Percentiles rank a stretch among this genome's conserved stretches.
These are phyloP conservation scores for Tubosaeta sp. DNA, from an alignment of 768 basidiomycete species.

Conservation along the genomic window DNA sequence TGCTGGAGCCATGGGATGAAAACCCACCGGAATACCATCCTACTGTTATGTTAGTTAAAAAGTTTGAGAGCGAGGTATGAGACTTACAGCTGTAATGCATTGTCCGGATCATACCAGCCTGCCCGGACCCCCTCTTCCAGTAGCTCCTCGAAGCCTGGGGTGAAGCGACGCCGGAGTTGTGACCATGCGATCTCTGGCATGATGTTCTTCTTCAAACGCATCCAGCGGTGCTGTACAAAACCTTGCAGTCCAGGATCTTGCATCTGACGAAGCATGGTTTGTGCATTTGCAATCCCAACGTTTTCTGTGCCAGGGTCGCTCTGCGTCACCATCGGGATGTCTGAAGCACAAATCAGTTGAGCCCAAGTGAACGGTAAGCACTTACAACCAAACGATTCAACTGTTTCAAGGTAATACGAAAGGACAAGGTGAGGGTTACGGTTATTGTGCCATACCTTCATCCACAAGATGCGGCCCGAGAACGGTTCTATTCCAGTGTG, in stretches of 20 bases:
- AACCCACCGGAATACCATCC: not conserved
- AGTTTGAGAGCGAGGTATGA: too few relatives aligned
- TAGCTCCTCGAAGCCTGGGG: constrained; percentile 34
- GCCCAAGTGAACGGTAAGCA: not conserved
- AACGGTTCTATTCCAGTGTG: not conserved
- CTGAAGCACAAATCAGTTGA: not conserved
- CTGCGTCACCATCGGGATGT: not conserved
- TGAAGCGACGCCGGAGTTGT: constrained; percentile 23
- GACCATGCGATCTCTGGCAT: constrained; percentile 44
- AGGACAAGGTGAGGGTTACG: not conserved
- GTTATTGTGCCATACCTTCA: constrained; percentile 5
- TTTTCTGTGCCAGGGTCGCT: constrained; percentile 1
- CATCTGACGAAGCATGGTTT: not conserved
- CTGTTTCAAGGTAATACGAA: not conserved
- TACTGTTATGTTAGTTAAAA: not conserved
- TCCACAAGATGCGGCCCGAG: not conserved
- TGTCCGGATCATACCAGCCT: constrained; percentile 27
- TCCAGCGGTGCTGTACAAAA: constrained; percentile 41
- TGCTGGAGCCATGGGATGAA: not conserved
- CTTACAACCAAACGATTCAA: not conserved
- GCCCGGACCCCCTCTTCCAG: constrained; percentile 27
- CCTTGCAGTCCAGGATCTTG: constrained; percentile 34
- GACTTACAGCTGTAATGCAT: not conserved
- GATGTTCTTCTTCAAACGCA: constrained; percentile 35
- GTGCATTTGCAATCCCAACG: not conserved